Evolutionary conservation across 2,329 filamentous ascomycete species (phyloP).

Genomic region (Apiospora phragmitis): DNA sequence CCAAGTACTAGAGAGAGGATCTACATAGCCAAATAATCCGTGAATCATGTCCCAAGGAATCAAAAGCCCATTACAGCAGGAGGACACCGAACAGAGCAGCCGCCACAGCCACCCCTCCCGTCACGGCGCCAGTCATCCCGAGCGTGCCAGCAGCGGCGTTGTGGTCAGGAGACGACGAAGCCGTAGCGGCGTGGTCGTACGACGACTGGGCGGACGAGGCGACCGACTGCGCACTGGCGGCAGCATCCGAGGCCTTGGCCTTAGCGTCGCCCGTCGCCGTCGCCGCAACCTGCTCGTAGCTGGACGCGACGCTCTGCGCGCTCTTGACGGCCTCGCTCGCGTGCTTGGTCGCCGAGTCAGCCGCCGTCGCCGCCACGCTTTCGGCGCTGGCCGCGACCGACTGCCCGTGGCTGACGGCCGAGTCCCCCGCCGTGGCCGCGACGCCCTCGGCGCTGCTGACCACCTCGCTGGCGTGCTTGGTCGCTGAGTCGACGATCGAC

Average conservation of each 20-base stretch:
- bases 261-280: slow-evolving; percentile 19
- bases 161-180: background rate
- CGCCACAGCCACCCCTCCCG: background rate
- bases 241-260: slow-evolving; percentile 12
- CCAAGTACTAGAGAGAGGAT: too few species aligned
- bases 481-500: slow-evolving; percentile 20
- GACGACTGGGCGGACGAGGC: background rate
- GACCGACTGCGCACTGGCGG: background rate
- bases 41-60: background rate
- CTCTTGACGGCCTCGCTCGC: slow-evolving; percentile 21
- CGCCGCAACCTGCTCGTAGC: slow-evolving; percentile 19
- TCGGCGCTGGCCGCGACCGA: slow-evolving; percentile 16
- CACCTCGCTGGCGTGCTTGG: slow-evolving; percentile 17
- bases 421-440: slow-evolving; percentile 18
- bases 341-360: slow-evolving; percentile 16
- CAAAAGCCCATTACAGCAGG: background rate
- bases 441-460: slow-evolving; percentile 16
- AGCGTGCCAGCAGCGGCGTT: background rate
- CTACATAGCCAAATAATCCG: background rate
- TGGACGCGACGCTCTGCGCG: slow-evolving; percentile 24
- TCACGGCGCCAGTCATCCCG: background rate
- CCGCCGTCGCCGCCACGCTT: slow-evolving; percentile 19
- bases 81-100: background rate
- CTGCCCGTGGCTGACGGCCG: slow-evolving; percentile 18
- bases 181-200: background rate